phyloP scores from a whole-genome alignment of 495 filamentous ascomycete species.

The Aspergillus nanangensis region DNA sequence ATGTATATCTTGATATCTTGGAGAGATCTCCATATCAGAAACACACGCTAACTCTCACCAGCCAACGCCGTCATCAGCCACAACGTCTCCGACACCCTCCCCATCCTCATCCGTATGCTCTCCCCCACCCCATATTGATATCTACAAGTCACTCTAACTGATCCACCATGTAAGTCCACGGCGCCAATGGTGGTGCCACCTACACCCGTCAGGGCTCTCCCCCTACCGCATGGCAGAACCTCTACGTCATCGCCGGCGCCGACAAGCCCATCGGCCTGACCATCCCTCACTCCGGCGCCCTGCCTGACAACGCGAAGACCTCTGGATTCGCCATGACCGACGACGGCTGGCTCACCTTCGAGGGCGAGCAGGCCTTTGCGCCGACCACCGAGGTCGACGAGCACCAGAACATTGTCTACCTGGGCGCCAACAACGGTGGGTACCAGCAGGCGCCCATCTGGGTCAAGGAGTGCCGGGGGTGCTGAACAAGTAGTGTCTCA shows the following conservation, averaged over 20 bases:
- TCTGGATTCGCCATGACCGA: conserved; percentile 24
- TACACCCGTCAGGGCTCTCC: conserved; percentile 20
- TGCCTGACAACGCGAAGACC: conserved; percentile 22
- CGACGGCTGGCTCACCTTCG: conserved; percentile 25
- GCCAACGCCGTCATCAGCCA: conserved; percentile 20
- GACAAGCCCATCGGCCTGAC: conserved; percentile 24
- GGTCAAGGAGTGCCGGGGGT: conserved; percentile 27
- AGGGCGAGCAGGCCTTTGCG: conserved; percentile 22
- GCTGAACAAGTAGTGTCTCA: background rate
- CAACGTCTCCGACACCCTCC: conserved; percentile 13
- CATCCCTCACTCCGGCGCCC: conserved; percentile 25
- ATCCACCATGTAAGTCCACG: too few species aligned
- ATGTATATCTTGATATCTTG: conserved; percentile 2
- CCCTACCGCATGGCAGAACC: conserved; percentile 28
- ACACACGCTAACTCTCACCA: background rate
- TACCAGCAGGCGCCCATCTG: conserved; percentile 16
- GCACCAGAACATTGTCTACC: conserved; percentile 20
- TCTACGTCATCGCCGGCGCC: conserved; percentile 23
- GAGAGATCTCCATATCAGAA: too few species aligned
- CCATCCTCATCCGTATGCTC: conserved; percentile 26
- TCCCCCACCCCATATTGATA: too few species aligned
- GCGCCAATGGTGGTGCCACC: conserved; percentile 15
- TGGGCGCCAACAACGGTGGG: conserved; percentile 18
- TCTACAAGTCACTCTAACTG: too few species aligned
- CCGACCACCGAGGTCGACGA: conserved; percentile 20